Percentiles rank a stretch among this genome's conserved stretches.
phyloP scores from a whole-genome alignment of 176 grass and related monocot species.

The Coix lacrymajobi region DNA sequence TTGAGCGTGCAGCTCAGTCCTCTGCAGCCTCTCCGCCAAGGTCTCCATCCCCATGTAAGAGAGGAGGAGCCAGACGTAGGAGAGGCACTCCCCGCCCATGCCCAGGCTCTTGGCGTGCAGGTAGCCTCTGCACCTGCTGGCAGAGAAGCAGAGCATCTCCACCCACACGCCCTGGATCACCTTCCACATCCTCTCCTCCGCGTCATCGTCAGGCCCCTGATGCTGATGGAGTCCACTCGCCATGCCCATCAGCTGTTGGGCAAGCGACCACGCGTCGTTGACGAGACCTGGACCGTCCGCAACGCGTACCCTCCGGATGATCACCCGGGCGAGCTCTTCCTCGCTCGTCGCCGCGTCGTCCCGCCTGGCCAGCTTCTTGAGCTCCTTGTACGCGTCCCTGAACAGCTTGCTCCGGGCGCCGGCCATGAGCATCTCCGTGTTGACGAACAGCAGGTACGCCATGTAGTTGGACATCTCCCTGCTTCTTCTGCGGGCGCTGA shows the following conservation, averaged over 20 bases:
- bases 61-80: neutral
- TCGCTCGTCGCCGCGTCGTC: no score
- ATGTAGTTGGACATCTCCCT: conserved; percentile 8
- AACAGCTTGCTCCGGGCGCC: neutral
- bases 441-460: neutral
- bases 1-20: no score
- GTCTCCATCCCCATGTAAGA: neutral
- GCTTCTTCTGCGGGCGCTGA: neutral
- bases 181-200: neutral
- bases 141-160: neutral
- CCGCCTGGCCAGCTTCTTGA: neutral
- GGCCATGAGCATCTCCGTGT: neutral
- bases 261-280: no score
- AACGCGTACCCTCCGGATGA: no score
- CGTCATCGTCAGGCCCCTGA: no score
- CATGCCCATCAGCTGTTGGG: no score
- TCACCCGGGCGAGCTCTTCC: no score
- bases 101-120: neutral
- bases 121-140: no score
- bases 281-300: no score
- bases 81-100: neutral
- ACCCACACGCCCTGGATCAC: neutral
- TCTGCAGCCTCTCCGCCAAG: neutral
- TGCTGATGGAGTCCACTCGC: no score
- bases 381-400: rapidly evolving